Evolutionary conservation across 208 protist genomes (phyloP), one percentile per base, ranked within the genome.

Genomic region (Wallacemonas sp.): DNA sequence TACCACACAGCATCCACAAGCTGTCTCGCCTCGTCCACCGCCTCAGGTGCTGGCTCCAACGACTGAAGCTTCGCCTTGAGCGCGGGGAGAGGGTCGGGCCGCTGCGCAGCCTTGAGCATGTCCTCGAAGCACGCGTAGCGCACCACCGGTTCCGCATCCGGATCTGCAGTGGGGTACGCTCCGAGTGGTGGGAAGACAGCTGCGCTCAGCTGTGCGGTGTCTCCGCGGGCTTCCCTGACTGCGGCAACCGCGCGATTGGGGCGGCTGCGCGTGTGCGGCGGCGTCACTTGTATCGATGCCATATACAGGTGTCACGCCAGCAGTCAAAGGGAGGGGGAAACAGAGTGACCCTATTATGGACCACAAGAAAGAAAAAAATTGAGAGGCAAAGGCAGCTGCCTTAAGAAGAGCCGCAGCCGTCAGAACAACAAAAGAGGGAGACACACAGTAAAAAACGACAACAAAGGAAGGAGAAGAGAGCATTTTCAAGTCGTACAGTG

Each of bases 181-280:
- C 10, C 17, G 26, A 1, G 19, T 36, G 63, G 89, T 15, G 12
- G 85, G 53, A 13, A 72, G 72, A 1, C 73, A 78, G 15, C 34
- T 27, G n/a, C 58, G 61, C 1, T 72, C 44, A 26, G 62, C 42
- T 10, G 57, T 37, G 13, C 6, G 24, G 62, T 46, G 4, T 24
- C 29, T 6, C 61, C 63, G 10, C 72, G 71, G 0, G 83, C 75
- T 4, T 78, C 71, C 22, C 77, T 67, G 33, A 89, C 58, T 2
- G 84, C 82, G 12, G 87, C 82, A n/a, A 93, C 84, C 0, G 84
- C 87, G 22, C 87, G 77, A 57, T 83, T 85, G 9, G 62, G 69
- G 33, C 73, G 67, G 1, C 32, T 29, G 41, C 62, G 17, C 10
- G 50, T 33, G 21, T 13, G 54, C 4, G 5, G 32, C 24, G 29